Evolutionary conservation across 169 alveolate species (phyloP).

Genomic region (Nephromyces sp.): DNA sequence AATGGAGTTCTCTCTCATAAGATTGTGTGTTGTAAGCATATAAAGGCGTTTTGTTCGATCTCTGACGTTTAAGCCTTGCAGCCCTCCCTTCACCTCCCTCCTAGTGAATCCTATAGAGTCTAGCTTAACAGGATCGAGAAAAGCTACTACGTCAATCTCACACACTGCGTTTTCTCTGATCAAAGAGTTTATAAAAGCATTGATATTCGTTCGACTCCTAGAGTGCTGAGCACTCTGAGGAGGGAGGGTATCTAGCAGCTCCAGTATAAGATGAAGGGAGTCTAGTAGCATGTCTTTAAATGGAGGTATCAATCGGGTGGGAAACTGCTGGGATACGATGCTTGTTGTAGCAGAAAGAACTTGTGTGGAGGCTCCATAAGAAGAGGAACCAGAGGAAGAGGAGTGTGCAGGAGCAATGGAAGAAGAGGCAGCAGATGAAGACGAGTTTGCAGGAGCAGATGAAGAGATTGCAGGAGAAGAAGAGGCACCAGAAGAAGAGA

Average conservation of each 20-base stretch:
- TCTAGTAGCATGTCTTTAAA: too few relatives aligned
- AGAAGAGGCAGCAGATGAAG: too few relatives aligned
- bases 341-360: too few relatives aligned
- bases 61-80: constrained; percentile 16
- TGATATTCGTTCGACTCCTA: background rate
- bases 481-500: too few relatives aligned
- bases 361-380: too few relatives aligned
- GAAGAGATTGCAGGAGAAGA: too few relatives aligned
- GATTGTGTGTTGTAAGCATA: constrained; percentile 12
- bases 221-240: background rate
- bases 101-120: background rate
- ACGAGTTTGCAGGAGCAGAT: too few relatives aligned
- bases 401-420: too few relatives aligned
- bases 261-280: background rate
- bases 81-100: background rate
- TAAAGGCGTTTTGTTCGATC: constrained; percentile 22
- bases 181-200: background rate
- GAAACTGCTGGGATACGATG: too few relatives aligned
- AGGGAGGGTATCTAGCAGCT: background rate
- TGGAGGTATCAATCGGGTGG: background rate
- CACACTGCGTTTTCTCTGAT: background rate
- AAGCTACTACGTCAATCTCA: background rate
- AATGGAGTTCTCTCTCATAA: constrained; percentile 9
- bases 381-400: too few relatives aligned
- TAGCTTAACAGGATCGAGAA: background rate